Evolutionary conservation across 257 asterid species (phyloP).

Genomic region (Solanum appendiculatum): DNA sequence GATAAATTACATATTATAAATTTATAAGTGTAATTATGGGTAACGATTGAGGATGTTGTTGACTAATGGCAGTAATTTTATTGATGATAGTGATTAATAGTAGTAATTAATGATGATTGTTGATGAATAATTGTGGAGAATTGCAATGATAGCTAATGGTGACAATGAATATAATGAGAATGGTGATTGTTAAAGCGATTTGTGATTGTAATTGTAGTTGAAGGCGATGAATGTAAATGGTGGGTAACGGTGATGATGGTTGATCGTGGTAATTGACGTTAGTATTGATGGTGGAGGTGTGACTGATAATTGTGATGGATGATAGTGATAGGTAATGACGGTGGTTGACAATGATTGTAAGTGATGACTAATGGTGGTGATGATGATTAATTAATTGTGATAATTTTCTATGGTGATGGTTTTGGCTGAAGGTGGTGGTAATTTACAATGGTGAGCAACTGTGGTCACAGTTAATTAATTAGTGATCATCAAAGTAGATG

Average conservation of each 20-base stretch:
- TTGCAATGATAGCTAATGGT: not conserved
- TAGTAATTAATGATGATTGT: not conserved
- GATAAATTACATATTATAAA: no score
- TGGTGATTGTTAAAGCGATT: not conserved
- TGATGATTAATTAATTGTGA: not conserved
- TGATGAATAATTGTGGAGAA: not conserved
- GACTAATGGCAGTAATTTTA: no score
- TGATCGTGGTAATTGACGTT: not conserved
- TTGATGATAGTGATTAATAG: not conserved
- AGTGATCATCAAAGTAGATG: not conserved
- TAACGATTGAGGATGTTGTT: not conserved
- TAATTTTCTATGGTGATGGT: not conserved
- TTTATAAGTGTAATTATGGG: no score
- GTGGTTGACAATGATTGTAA: not conserved
- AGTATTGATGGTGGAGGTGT: not conserved
- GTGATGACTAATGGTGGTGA: not conserved
- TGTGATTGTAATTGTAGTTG: not conserved
- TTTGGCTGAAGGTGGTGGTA: not conserved
- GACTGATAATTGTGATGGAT: not conserved
- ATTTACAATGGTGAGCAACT: not conserved
- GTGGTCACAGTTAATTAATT: not conserved
- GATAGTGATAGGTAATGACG: not conserved
- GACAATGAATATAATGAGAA: not conserved
- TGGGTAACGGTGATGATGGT: not conserved
- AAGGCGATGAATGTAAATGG: not conserved